Conservation (phyloP, 495 filamentous ascomycete genomes). For the Penicillium nucicola region DNA sequence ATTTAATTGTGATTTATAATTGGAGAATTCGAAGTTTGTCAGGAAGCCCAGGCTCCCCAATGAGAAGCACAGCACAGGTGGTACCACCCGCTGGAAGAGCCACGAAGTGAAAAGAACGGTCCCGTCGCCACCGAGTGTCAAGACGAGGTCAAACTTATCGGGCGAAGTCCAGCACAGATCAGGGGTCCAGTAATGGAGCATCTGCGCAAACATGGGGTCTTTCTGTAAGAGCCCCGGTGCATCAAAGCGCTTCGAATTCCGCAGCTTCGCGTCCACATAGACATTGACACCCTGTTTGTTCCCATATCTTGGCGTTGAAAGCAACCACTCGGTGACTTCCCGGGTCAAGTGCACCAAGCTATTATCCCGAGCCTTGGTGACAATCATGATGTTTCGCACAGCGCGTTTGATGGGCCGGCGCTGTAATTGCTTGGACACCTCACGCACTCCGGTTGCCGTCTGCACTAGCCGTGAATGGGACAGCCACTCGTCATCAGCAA, state of each 20-base stretch:
- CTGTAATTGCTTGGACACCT: constrained; percentile 91
- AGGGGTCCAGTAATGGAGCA: constrained; percentile 91
- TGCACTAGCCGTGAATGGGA: constrained; percentile 91
- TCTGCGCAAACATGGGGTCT: constrained; percentile 66
- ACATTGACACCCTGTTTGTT: constrained; percentile 80
- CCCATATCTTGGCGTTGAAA: constrained; percentile 79
- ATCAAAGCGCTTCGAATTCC: constrained; percentile 82
- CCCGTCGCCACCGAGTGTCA: constrained; percentile 89
- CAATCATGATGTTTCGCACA: constrained; percentile 89
- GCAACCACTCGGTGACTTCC: constrained; percentile 80
- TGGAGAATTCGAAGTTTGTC: constrained; percentile 85
- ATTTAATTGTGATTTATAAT: constrained; percentile 77
- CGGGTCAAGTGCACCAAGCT: constrained; percentile 80
- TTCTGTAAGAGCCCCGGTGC: constrained; percentile 66
- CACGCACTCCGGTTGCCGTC: constrained; percentile 89
- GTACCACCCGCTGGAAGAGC: constrained; percentile 91
- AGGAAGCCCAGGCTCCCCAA: constrained; percentile 88
- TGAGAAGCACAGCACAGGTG: constrained; percentile 84
- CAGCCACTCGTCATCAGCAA: constrained; percentile 80
- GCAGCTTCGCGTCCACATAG: constrained; percentile 90
- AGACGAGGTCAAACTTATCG: constrained; percentile 87
- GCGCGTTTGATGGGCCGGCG: constrained; percentile 82
- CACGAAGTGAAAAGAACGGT: constrained; percentile 90
- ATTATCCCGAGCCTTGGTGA: constrained; percentile 95
- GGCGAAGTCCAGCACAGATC: constrained; percentile 88